These are phyloP conservation scores for Kwoniella dejecticola DNA, from an alignment of 768 basidiomycete genomes.

Conservation along the genomic window DNA sequence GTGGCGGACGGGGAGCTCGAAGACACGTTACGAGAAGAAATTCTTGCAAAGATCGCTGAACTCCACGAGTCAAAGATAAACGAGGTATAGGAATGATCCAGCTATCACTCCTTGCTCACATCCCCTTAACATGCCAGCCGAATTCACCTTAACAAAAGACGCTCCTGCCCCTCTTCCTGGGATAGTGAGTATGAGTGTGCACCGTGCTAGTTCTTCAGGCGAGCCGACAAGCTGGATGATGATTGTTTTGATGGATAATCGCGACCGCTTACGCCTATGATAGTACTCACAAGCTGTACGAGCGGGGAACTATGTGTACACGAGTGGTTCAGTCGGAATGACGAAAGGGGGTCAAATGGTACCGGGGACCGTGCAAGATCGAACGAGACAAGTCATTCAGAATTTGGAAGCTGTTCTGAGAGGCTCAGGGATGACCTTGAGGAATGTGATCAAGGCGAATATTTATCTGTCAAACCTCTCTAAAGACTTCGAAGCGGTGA, in stretches of 20 bases:
- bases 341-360: slow-evolving; percentile 51
- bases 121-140: slow-evolving; percentile 49
- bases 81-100: too few species aligned
- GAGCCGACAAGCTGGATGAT: too few species aligned
- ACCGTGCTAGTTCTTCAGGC: too few species aligned
- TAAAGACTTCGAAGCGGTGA: slow-evolving; percentile 44
- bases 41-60: too few species aligned
- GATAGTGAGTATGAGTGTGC: too few species aligned
- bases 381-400: slow-evolving; percentile 50
- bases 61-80: too few species aligned
- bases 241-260: too few species aligned
- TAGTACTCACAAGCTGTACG: slow-evolving; percentile 51
- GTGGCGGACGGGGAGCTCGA: too few species aligned
- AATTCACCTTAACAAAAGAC: slow-evolving; percentile 41
- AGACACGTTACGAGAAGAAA: too few species aligned
- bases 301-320: slow-evolving; percentile 50
- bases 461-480: slow-evolving; percentile 53
- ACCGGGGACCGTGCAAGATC: slow-evolving; percentile 47
- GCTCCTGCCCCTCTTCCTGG: slow-evolving; percentile 48
- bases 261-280: too few species aligned
- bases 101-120: too few species aligned
- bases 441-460: slow-evolving; percentile 51
- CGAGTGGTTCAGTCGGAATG: slow-evolving; percentile 52
- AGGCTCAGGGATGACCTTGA: slow-evolving; percentile 43
- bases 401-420: slow-evolving; percentile 53